Conservation (phyloP, 2,329 filamentous ascomycete species). For the Chaetomiaceae sp. region DNA sequence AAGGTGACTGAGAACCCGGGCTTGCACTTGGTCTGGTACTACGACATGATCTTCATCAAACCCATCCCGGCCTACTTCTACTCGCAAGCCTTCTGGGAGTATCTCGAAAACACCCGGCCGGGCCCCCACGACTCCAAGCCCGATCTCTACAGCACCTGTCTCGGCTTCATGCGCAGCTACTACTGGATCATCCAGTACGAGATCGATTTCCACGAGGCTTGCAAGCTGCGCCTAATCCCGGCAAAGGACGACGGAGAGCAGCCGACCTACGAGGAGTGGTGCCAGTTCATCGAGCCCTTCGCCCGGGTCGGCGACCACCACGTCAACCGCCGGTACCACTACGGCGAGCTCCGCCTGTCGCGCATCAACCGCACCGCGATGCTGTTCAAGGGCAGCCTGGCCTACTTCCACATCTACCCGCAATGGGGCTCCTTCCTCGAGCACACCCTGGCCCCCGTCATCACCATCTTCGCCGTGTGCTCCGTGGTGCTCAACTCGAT, state of each 20-base stretch:
- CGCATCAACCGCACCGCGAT: conserved; percentile 32
- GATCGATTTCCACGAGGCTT: conserved; percentile 34
- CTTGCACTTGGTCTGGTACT: conserved; percentile 41
- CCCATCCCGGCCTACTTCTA: conserved; percentile 38
- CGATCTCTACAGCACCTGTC: conserved; percentile 25
- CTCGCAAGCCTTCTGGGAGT: conserved; percentile 34
- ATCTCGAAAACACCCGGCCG: conserved; percentile 25
- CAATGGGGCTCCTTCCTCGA: conserved; percentile 29
- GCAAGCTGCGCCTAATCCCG: conserved; percentile 29
- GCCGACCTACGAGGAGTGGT: conserved; percentile 31
- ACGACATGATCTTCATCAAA: conserved; percentile 40
- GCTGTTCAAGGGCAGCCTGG: conserved; percentile 22
- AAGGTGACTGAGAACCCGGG: conserved; percentile 38
- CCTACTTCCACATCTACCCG: conserved; percentile 29
- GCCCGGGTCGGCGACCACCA: conserved; percentile 25
- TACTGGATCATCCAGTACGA: conserved; percentile 33
- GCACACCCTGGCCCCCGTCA: conserved; percentile 26
- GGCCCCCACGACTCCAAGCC: too few relatives aligned
- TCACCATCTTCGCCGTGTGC: conserved; percentile 29
- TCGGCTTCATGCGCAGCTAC: conserved; percentile 37
- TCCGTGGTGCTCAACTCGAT: conserved; percentile 30
- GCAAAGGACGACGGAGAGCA: conserved; percentile 18
- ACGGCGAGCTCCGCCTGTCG: conserved; percentile 37
- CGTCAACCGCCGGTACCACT: conserved; percentile 33
- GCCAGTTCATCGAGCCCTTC: conserved; percentile 31